These are phyloP conservation scores for Candida ficus DNA, from an alignment of 805 yeast genomes.

Conservation along the genomic window DNA sequence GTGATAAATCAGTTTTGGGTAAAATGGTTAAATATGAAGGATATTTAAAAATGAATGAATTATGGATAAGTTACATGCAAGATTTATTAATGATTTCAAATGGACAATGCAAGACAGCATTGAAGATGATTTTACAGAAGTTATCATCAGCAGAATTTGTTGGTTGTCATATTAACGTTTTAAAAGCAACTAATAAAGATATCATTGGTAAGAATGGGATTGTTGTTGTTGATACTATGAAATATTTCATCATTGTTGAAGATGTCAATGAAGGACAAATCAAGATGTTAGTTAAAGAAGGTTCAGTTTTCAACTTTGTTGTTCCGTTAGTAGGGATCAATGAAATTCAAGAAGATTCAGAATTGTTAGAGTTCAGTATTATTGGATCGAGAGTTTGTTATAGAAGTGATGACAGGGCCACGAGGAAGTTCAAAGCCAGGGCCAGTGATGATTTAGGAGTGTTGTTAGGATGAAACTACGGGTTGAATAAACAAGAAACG, in stretches of 20 bases:
- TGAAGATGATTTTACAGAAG: conserved; percentile 40
- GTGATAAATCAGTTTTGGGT: neutral
- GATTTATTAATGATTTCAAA: conserved; percentile 38
- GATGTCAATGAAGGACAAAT: conserved; percentile 25
- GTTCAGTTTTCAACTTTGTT: conserved; percentile 55
- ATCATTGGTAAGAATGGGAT: conserved; percentile 66
- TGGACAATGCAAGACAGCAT: conserved; percentile 14
- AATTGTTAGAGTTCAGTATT: conserved; percentile 52
- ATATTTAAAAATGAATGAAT: conserved; percentile 47
- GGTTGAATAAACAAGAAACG: too few species aligned
- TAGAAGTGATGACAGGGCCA: conserved; percentile 75
- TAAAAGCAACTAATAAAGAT: conserved; percentile 49
- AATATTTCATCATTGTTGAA: conserved; percentile 58
- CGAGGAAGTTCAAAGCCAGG: conserved; percentile 79
- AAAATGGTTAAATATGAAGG: conserved; percentile 32
- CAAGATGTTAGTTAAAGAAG: conserved; percentile 60
- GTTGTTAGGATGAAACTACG: neutral
- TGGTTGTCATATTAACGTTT: conserved; percentile 64
- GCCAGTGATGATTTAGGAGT: conserved; percentile 51
- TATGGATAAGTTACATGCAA: conserved; percentile 71
- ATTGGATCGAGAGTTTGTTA: conserved; percentile 76
- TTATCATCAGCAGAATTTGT: conserved; percentile 75
- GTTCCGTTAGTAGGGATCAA: conserved; percentile 27
- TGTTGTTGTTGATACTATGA: conserved; percentile 80
- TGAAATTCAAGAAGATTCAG: conserved; percentile 23